These are phyloP conservation scores for Rhodotorula toruloides DNA, from an alignment of 768 basidiomycete species.

Conservation along the genomic window DNA sequence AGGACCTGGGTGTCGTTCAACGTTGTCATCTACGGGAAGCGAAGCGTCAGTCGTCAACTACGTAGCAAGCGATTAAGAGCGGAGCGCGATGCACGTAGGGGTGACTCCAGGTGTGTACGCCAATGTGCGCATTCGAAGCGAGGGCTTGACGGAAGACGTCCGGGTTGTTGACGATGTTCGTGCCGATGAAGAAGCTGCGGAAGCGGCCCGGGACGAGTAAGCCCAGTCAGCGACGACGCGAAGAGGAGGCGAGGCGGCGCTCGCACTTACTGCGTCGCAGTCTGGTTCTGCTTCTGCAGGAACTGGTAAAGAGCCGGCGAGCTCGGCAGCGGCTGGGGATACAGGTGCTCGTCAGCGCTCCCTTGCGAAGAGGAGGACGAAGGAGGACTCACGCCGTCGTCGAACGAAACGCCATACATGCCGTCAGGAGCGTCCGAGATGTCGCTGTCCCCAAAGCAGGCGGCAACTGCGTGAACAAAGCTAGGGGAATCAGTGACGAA, in stretches of 20 bases:
- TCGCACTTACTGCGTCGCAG: too few relatives aligned
- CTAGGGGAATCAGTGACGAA: not conserved
- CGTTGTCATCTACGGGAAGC: constrained; percentile 75
- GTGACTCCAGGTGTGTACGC: constrained; percentile 60
- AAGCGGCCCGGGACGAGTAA: too few relatives aligned
- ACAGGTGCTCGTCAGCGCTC: not conserved
- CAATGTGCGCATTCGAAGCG: constrained; percentile 46
- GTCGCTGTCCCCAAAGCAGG: constrained; percentile 54
- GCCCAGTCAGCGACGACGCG: too few relatives aligned
- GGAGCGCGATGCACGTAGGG: constrained; percentile 44
- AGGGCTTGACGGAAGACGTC: constrained; percentile 57
- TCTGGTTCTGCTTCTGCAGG: constrained; percentile 59
- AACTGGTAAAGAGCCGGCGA: constrained; percentile 59
- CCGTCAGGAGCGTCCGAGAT: constrained; percentile 73
- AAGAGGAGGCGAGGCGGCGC: too few relatives aligned
- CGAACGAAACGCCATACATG: constrained; percentile 60
- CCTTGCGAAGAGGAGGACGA: not conserved
- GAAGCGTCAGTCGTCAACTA: too few relatives aligned
- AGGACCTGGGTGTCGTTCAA: constrained; percentile 63
- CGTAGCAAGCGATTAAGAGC: too few relatives aligned
- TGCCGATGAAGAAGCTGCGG: constrained; percentile 85
- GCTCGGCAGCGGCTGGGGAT: constrained; percentile 51
- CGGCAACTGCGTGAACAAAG: constrained; percentile 1
- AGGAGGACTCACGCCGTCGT: constrained; percentile 58
- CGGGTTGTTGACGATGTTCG: constrained; percentile 61